These are phyloP conservation scores for Pythium brachiatum DNA, from an alignment of 352 stramenopile species.

Conservation along the genomic window DNA sequence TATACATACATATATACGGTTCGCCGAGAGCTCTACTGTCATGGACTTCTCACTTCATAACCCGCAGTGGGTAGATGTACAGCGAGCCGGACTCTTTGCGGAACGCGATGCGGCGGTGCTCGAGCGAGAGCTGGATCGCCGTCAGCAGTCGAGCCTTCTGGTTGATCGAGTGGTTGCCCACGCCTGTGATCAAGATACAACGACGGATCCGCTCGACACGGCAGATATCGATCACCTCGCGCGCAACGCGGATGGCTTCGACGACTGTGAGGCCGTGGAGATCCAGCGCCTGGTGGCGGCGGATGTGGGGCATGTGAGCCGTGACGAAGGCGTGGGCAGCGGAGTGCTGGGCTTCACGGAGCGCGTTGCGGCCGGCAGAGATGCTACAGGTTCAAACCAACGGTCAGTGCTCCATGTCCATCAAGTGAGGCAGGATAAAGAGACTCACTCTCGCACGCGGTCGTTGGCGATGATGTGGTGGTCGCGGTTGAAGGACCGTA, in stretches of 20 bases:
- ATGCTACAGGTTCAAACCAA: conserved; percentile 33
- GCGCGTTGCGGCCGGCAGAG: conserved; percentile 40
- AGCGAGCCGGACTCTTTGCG: conserved; percentile 53
- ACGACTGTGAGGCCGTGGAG: conserved; percentile 68
- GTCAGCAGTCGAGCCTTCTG: conserved; percentile 60
- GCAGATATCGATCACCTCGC: conserved; percentile 61
- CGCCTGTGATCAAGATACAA: conserved; percentile 60
- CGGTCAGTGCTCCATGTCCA: not conserved
- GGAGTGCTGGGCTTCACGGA: conserved; percentile 63
- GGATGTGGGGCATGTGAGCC: conserved; percentile 44
- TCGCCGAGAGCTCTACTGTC: not conserved
- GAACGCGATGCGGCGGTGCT: conserved; percentile 57
- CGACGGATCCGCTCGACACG: conserved; percentile 52
- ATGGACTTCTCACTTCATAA: conserved; percentile 13
- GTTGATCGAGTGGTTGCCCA: conserved; percentile 67
- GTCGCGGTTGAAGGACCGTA: conserved; percentile 55
- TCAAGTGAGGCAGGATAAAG: not conserved
- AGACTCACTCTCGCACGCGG: conserved; percentile 54
- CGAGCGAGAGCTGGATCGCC: conserved; percentile 55
- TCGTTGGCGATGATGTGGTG: conserved; percentile 52
- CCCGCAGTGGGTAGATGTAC: conserved; percentile 64
- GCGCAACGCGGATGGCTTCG: conserved; percentile 54
- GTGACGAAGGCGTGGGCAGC: conserved; percentile 62
- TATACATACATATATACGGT: not conserved
- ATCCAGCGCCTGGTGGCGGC: conserved; percentile 56